These are phyloP conservation scores for Colletotrichum liriopes DNA, from an alignment of 2,329 filamentous ascomycete genomes.

Conservation along the genomic window DNA sequence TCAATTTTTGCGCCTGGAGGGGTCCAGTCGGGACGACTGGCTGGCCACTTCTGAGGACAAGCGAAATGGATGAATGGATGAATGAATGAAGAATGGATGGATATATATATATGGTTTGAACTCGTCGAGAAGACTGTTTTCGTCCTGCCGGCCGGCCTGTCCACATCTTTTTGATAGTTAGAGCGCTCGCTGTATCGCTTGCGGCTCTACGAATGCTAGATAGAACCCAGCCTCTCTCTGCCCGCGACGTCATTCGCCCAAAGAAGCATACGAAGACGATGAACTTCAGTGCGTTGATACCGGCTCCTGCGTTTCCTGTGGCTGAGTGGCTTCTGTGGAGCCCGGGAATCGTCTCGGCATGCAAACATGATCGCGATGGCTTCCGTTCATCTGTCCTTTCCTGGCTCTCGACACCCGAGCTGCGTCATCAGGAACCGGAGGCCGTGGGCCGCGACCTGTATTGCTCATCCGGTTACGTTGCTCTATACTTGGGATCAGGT, in stretches of 20 bases:
- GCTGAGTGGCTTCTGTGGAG: neutral
- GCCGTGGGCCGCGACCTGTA: neutral
- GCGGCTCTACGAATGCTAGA: neutral
- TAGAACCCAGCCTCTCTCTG: neutral
- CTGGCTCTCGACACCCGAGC: neutral
- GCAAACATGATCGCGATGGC: neutral
- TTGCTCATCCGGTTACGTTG: constrained; percentile 22
- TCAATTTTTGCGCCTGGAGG: constrained; percentile 8
- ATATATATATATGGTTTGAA: too few species aligned
- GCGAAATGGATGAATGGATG: neutral
- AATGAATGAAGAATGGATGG: too few species aligned
- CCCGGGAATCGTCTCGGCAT: neutral
- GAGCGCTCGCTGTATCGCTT: neutral
- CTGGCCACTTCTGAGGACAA: neutral
- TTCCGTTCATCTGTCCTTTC: constrained; percentile 7
- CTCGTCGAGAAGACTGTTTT: neutral
- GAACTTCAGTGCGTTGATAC: constrained; percentile 1
- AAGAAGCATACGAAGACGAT: neutral
- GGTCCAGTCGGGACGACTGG: neutral
- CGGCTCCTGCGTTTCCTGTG: constrained; percentile 1
- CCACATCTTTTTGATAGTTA: neutral
- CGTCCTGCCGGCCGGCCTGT: neutral
- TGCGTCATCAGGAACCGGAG: neutral
- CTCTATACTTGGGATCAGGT: constrained; percentile 23
- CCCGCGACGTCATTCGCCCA: neutral